Conservation (phyloP, 768 basidiomycete species). For the Tricholoma flavovirens region DNA sequence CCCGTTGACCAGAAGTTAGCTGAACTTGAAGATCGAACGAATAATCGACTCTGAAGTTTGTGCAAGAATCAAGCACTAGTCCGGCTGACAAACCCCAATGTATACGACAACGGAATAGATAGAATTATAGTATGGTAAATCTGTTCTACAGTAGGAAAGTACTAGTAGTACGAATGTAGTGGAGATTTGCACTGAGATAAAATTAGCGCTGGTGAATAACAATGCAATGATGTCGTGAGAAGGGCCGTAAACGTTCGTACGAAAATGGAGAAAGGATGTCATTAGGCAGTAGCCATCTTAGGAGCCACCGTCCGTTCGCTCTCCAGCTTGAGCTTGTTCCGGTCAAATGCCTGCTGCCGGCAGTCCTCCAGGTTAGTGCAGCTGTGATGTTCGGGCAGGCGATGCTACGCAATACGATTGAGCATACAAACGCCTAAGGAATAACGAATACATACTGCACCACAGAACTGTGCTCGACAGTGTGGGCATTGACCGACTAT, state of each 20-base stretch:
- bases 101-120: background rate
- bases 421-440: conserved; percentile 9
- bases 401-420: conserved; percentile 49
- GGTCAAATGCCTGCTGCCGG: conserved; percentile 80
- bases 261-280: background rate
- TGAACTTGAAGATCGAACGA: background rate
- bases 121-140: background rate
- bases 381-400: conserved; percentile 83
- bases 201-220: background rate
- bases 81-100: background rate
- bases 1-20: background rate
- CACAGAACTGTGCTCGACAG: conserved; percentile 75
- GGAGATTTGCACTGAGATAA: background rate
- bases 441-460: conserved; percentile 46
- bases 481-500: conserved; percentile 84
- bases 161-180: background rate
- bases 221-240: conserved; percentile 9
- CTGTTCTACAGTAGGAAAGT: background rate
- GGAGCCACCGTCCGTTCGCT: conserved; percentile 81
- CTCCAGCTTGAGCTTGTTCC: conserved; percentile 84
- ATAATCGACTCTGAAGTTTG: no score
- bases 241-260: conserved; percentile 1
- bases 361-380: conserved; percentile 83
- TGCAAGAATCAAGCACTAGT: background rate
- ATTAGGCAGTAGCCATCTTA: conserved; percentile 79